Conservation (phyloP, 306 rosid genomes). For the Ormosia semicastrata region DNA sequence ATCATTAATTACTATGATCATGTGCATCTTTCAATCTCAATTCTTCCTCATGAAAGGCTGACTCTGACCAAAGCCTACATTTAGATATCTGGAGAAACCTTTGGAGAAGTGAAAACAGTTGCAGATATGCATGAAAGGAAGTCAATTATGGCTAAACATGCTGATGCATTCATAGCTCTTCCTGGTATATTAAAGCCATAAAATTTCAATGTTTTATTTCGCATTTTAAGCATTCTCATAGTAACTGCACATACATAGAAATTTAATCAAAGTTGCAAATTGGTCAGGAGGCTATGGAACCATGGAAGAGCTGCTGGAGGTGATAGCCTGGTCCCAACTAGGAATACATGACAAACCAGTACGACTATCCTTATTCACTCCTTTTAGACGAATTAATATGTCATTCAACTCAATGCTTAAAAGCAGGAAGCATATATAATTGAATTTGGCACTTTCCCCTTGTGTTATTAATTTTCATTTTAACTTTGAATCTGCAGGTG, state of each 20-base stretch:
- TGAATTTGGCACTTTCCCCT: background rate
- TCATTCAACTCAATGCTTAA: background rate
- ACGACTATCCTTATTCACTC: background rate
- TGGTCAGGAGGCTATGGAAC: constrained; percentile 35
- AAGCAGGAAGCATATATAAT: background rate
- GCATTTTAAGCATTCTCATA: background rate
- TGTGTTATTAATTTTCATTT: background rate
- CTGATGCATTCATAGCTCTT: constrained; percentile 57
- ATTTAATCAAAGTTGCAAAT: background rate
- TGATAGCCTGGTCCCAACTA: constrained; percentile 32
- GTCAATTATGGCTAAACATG: constrained; percentile 55
- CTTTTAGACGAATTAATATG: background rate
- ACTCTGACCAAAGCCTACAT: constrained; percentile 17
- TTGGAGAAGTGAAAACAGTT: constrained; percentile 49
- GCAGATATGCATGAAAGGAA: constrained; percentile 56
- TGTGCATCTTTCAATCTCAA: background rate
- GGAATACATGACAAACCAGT: constrained; percentile 37
- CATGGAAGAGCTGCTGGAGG: constrained; percentile 30
- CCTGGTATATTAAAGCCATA: constrained; percentile 31
- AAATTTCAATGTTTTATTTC: background rate
- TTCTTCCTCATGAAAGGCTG: background rate
- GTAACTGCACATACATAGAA: background rate
- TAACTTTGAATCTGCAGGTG: constrained; percentile 45
- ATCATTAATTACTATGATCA: constrained; percentile 13
- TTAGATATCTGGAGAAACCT: constrained; percentile 49